phyloP scores from a whole-genome alignment of 805 yeast species.

The Isabelozyma pseudorhagii region DNA sequence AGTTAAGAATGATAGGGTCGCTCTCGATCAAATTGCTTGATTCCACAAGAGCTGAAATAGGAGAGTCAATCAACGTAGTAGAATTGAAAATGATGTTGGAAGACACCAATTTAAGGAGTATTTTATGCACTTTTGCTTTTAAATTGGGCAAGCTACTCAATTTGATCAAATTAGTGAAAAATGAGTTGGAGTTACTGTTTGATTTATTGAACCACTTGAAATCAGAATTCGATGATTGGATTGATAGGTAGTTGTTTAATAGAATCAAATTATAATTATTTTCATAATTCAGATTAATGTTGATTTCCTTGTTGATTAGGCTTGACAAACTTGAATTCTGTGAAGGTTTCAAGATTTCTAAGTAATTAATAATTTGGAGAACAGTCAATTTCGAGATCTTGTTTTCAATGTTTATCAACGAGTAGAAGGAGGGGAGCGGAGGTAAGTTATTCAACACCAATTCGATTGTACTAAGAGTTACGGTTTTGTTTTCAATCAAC shows the following conservation, averaged over 20 bases:
- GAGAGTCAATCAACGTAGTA: constrained; percentile 47
- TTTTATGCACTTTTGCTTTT: constrained; percentile 42
- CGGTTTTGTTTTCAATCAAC: constrained; percentile 28
- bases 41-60: constrained; percentile 51
- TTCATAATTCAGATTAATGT: constrained; percentile 11
- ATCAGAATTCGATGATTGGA: constrained; percentile 50
- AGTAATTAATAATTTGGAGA: constrained; percentile 41
- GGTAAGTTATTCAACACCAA: constrained; percentile 42
- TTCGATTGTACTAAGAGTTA: constrained; percentile 15
- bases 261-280: constrained; percentile 48
- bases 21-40: constrained; percentile 35
- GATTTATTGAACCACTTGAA: constrained; percentile 79
- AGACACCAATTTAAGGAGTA: constrained; percentile 46
- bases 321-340: constrained; percentile 17
- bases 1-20: constrained; percentile 46
- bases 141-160: constrained; percentile 22
- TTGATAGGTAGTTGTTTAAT: constrained; percentile 52
- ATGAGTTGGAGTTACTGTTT: constrained; percentile 43
- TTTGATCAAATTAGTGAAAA: constrained; percentile 65
- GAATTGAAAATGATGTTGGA: constrained; percentile 50
- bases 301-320: constrained; percentile 13
- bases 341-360: constrained; percentile 21
- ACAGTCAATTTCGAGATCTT: constrained; percentile 46
- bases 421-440: constrained; percentile 42
- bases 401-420: constrained; percentile 41